phyloP scores from a whole-genome alignment of 2,329 filamentous ascomycete species.

The Leptographium procerum region DNA sequence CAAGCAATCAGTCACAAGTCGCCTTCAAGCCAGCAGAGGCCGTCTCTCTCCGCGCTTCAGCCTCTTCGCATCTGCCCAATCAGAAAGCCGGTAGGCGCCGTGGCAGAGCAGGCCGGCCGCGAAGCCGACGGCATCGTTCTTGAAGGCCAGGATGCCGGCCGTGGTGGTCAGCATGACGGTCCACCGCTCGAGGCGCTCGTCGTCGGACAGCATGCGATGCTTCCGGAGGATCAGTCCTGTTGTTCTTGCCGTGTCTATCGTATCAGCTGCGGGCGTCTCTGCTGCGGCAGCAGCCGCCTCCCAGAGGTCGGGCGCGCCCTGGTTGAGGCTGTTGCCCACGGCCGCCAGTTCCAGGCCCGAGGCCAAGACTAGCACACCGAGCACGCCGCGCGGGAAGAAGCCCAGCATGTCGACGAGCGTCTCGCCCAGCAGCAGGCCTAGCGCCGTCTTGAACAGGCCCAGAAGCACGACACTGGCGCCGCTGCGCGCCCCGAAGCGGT shows the following conservation, averaged over 20 bases:
- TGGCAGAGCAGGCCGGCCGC: constrained; percentile 71
- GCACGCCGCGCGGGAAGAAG: constrained; percentile 61
- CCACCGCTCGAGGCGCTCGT: constrained; percentile 66
- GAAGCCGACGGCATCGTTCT: constrained; percentile 84
- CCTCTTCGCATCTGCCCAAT: constrained; percentile 18
- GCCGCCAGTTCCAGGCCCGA: constrained; percentile 80
- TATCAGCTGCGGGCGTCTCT: no score
- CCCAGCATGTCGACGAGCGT: constrained; percentile 60
- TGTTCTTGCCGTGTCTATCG: background rate
- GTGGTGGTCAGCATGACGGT: constrained; percentile 84
- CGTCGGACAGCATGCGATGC: constrained; percentile 46
- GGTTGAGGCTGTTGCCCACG: constrained; percentile 74
- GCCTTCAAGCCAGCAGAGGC: constrained; percentile 16
- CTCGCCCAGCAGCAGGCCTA: constrained; percentile 67
- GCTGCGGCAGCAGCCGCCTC: constrained; percentile 10
- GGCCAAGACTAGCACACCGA: constrained; percentile 83
- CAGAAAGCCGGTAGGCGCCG: constrained; percentile 46
- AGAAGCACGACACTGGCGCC: constrained; percentile 75
- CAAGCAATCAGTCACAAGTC: no score
- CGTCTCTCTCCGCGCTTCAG: constrained; percentile 17
- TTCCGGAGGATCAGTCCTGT: constrained; percentile 23
- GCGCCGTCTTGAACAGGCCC: constrained; percentile 59
- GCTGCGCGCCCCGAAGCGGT: constrained; percentile 81
- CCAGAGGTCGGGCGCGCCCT: constrained; percentile 53
- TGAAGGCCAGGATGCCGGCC: constrained; percentile 71